Evolutionary conservation across 768 basidiomycete genomes (phyloP).

Genomic region (Lentinula edodes): DNA sequence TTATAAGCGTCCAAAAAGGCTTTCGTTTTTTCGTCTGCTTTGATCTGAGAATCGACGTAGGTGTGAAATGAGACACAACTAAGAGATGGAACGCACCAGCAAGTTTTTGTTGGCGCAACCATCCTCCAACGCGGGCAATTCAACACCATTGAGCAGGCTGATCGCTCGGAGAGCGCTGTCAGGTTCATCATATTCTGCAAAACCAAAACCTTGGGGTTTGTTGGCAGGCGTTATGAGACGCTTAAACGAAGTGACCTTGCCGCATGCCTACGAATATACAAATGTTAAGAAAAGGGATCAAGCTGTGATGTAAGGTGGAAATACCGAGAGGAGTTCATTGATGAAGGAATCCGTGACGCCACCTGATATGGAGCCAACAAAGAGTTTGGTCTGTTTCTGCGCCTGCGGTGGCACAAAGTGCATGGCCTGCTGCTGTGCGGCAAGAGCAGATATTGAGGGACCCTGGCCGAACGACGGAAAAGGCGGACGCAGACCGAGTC

Average conservation of each 20-base stretch:
- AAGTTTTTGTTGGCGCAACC: constrained; percentile 59
- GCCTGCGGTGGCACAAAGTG: constrained; percentile 61
- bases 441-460: constrained; percentile 87
- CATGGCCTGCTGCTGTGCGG: constrained; percentile 76
- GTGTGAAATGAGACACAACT: constrained; percentile 18
- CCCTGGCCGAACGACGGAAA: constrained; percentile 87
- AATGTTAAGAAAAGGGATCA: not conserved
- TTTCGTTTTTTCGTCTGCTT: constrained; percentile 94
- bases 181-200: constrained; percentile 93
- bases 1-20: constrained; percentile 83
- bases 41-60: constrained; percentile 60
- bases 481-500: constrained; percentile 85
- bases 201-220: constrained; percentile 95
- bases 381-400: constrained; percentile 71
- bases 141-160: constrained; percentile 55
- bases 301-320: constrained; percentile 21
- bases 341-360: constrained; percentile 84
- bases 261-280: constrained; percentile 63
- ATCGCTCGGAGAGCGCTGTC: constrained; percentile 82
- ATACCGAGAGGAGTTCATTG: constrained; percentile 69
- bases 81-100: constrained; percentile 48
- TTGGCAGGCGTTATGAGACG: constrained; percentile 89
- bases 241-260: constrained; percentile 85
- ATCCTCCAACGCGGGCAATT: constrained; percentile 57
- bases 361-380: constrained; percentile 93